A percentile compares a stretch with the other conserved stretches of the same genome.
Conservation (phyloP, 2,329 filamentous ascomycete genomes). For the Aspergillus piperis region DNA sequence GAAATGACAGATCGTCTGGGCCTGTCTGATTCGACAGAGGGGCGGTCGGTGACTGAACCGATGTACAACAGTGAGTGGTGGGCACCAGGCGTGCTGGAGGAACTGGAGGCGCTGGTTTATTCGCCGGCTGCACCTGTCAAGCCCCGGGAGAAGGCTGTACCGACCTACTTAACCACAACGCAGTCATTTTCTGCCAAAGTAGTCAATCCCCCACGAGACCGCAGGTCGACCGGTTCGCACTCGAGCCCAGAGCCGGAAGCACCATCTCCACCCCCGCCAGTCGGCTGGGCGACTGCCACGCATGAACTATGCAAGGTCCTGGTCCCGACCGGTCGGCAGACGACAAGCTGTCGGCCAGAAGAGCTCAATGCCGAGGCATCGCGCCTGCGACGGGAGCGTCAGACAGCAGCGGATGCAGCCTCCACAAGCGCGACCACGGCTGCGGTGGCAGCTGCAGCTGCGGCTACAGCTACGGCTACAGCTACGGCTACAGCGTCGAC, state of each 20-base stretch:
- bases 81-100: constrained; percentile 65
- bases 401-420: constrained; percentile 42
- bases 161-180: constrained; percentile 84
- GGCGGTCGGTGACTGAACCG: constrained; percentile 17
- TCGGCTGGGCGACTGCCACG: constrained; percentile 82
- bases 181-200: constrained; percentile 84
- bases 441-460: constrained; percentile 39
- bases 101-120: constrained; percentile 64
- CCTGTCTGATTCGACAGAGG: constrained; percentile 18
- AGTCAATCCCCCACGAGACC: constrained; percentile 64
- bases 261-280: constrained; percentile 68
- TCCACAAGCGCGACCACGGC: constrained; percentile 36
- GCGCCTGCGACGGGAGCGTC: constrained; percentile 64
- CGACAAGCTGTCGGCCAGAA: constrained; percentile 72
- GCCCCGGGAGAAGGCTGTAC: constrained; percentile 57
- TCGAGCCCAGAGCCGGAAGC: constrained; percentile 52
- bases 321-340: constrained; percentile 74
- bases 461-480: constrained; percentile 24
- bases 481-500: constrained; percentile 4
- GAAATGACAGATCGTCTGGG: constrained; percentile 57
- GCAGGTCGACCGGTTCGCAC: constrained; percentile 38
- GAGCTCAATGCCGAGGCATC: constrained; percentile 73
- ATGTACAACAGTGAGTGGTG: constrained; percentile 73
- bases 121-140: constrained; percentile 56
- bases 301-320: constrained; percentile 80